Conservation (phyloP, 768 basidiomycete genomes). For the Mycena vitilis region DNA sequence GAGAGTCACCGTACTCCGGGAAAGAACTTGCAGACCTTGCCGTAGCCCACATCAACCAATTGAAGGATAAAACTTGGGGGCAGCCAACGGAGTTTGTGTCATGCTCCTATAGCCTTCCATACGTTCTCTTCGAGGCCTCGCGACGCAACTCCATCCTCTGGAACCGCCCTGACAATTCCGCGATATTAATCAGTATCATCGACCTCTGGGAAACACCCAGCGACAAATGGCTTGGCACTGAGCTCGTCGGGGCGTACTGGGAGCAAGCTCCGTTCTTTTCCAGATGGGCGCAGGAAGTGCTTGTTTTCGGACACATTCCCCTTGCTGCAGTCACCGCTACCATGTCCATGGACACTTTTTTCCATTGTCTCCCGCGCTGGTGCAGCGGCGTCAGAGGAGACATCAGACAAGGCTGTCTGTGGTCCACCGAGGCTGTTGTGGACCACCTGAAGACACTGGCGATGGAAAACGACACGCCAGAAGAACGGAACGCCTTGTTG, state of each 20-base stretch:
- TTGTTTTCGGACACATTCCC: slow-evolving; percentile 19
- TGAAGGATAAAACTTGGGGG: neutral
- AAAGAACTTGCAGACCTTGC: neutral
- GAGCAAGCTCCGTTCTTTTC: neutral
- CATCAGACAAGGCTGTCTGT: neutral
- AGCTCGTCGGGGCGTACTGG: slow-evolving; percentile 18
- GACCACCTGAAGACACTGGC: neutral
- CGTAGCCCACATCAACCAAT: slow-evolving; percentile 7
- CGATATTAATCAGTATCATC: slow-evolving; percentile 19
- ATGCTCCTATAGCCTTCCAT: slow-evolving; percentile 14
- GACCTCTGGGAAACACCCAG: neutral
- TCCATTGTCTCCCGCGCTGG: slow-evolving; percentile 16
- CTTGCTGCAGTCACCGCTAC: slow-evolving; percentile 6
- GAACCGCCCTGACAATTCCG: no score
- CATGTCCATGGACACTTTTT: neutral
- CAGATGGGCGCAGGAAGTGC: slow-evolving; percentile 20
- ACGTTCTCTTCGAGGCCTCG: slow-evolving; percentile 9
- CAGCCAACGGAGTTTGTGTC: slow-evolving; percentile 2
- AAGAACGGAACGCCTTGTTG: neutral
- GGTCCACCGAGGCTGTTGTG: slow-evolving; percentile 9
- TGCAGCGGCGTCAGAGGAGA: neutral
- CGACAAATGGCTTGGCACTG: slow-evolving; percentile 15
- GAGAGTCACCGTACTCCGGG: neutral
- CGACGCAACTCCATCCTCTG: no score
- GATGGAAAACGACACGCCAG: neutral